Evolutionary conservation across 228 moss, liverwort and hornwort species (phyloP).

Genomic region (Sphagnum fallax): DNA sequence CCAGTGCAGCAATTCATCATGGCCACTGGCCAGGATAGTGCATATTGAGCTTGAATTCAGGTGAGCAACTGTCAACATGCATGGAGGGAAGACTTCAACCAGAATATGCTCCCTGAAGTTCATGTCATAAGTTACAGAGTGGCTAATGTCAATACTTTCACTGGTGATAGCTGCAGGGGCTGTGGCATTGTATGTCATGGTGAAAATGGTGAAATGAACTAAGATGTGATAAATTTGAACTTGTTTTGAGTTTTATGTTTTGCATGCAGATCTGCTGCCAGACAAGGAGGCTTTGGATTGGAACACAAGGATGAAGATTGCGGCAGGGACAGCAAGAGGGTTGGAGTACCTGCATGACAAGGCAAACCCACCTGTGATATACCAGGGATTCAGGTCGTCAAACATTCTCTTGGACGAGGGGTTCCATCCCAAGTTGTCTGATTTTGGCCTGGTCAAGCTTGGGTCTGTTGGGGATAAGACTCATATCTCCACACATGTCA

Average conservation of each 20-base stretch:
- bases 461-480: slow-evolving; percentile 90
- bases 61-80: no score
- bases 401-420: slow-evolving; percentile 92
- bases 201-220: no score
- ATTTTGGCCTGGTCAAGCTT: slow-evolving; percentile 92
- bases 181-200: no score
- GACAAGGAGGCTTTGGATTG: slow-evolving; percentile 98
- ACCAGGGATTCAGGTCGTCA: slow-evolving; percentile 88
- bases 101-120: no score
- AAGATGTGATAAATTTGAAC: no score
- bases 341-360: slow-evolving; percentile 91
- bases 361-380: slow-evolving; percentile 90
- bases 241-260: not conserved
- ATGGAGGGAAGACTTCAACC: no score
- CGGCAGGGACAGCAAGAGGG: slow-evolving; percentile 91
- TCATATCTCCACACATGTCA: slow-evolving; percentile 89
- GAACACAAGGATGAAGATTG: slow-evolving; percentile 98
- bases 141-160: no score
- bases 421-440: slow-evolving; percentile 88
- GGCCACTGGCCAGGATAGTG: not conserved
- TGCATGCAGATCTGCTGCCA: slow-evolving; percentile 66
- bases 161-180: no score
- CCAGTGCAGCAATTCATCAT: no score
- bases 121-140: no score
- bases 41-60: no score